phyloP scores from a whole-genome alignment of 2,329 filamentous ascomycete species.

The Botrytis deweyae region DNA sequence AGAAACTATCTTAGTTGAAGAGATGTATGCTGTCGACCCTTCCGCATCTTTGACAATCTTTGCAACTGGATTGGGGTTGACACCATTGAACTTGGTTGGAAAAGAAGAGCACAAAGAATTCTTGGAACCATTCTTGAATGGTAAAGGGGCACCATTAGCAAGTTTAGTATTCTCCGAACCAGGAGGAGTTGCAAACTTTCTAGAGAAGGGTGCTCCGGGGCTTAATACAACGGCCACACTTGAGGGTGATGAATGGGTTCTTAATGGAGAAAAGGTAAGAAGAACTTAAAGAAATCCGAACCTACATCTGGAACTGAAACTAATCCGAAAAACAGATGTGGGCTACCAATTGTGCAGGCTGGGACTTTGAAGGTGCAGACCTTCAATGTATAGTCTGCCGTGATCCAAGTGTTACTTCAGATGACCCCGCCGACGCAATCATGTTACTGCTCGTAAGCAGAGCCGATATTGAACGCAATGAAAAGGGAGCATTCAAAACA shows the following conservation, averaged over 20 bases:
- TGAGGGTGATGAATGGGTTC: slow-evolving; percentile 51
- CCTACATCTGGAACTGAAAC: not conserved
- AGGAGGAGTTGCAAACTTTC: slow-evolving; percentile 50
- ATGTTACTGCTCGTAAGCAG: slow-evolving; percentile 53
- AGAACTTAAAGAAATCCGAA: not conserved
- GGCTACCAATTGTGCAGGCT: slow-evolving; percentile 55
- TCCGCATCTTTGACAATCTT: slow-evolving; percentile 51
- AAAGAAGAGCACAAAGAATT: slow-evolving; percentile 44
- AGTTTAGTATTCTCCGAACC: slow-evolving; percentile 54
- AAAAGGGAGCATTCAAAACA: slow-evolving; percentile 46
- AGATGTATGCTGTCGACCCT: slow-evolving; percentile 53
- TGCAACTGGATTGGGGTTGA: slow-evolving; percentile 52
- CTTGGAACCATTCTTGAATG: slow-evolving; percentile 48
- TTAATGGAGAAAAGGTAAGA: slow-evolving; percentile 53
- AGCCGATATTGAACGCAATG: slow-evolving; percentile 48
- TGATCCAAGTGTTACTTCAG: slow-evolving; percentile 25
- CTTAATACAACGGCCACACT: slow-evolving; percentile 49
- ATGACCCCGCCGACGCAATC: slow-evolving; percentile 41
- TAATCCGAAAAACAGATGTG: slow-evolving; percentile 44
- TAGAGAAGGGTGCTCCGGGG: slow-evolving; percentile 50
- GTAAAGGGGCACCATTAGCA: slow-evolving; percentile 48
- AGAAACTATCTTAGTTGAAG: slow-evolving; percentile 51
- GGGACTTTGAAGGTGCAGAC: slow-evolving; percentile 53
- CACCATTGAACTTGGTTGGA: slow-evolving; percentile 49
- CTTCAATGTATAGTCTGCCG: slow-evolving; percentile 54